These are phyloP conservation scores for Ogataea dorogensis DNA, from an alignment of 805 yeast species.

Conservation along the genomic window DNA sequence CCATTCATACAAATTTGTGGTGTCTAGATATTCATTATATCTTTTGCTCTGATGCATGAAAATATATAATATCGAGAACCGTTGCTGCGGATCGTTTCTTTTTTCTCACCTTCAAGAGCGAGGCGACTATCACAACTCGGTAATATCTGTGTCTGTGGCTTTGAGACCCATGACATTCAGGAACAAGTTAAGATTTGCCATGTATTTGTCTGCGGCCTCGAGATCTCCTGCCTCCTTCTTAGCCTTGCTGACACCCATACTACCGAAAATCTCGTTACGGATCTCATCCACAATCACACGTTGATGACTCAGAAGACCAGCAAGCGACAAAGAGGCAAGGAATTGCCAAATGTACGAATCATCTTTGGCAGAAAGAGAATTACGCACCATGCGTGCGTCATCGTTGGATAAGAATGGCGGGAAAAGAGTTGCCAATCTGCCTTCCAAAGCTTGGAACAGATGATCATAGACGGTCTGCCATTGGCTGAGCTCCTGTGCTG, in stretches of 20 bases:
- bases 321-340: slow-evolving; percentile 87
- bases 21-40: too few relatives aligned
- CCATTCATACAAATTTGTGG: too few relatives aligned
- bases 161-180: slow-evolving; percentile 95
- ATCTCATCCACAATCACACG: slow-evolving; percentile 92
- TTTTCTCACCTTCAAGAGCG: slow-evolving; percentile 1
- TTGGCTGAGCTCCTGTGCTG: slow-evolving; percentile 54
- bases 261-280: slow-evolving; percentile 88
- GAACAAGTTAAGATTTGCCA: slow-evolving; percentile 83
- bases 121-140: slow-evolving; percentile 50
- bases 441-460: slow-evolving; percentile 75
- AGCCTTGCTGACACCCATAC: slow-evolving; percentile 71
- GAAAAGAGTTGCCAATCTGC: slow-evolving; percentile 73
- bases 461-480: slow-evolving; percentile 85
- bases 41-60: background rate
- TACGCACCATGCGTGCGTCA: slow-evolving; percentile 33
- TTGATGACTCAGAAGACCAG: slow-evolving; percentile 89
- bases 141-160: slow-evolving; percentile 85
- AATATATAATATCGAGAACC: too few relatives aligned
- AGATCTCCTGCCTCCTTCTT: slow-evolving; percentile 35
- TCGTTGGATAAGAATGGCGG: slow-evolving; percentile 56
- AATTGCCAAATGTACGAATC: slow-evolving; percentile 95
- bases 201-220: slow-evolving; percentile 51
- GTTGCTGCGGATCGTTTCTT: slow-evolving; percentile 1
- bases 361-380: slow-evolving; percentile 42